Evolutionary conservation across 1,284 basidiomycete species (phyloP), one percentile per base, ranked within the genome.

Genomic region (Mycosarcoma maydis): DNA sequence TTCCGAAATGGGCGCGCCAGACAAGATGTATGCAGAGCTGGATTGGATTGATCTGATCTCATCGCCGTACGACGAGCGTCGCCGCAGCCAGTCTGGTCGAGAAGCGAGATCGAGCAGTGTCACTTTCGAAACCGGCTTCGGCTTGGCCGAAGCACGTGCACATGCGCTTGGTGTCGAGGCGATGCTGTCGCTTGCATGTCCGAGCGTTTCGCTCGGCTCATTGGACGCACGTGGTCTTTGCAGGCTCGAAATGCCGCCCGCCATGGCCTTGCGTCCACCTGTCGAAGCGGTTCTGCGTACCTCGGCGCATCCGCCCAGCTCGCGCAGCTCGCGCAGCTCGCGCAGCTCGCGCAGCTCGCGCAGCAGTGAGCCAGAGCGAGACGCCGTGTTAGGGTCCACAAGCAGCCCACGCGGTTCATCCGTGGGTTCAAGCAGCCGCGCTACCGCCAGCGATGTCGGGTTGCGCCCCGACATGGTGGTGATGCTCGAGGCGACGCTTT

Each of bases 401-500:
- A 74, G 40, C 6, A 74, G 44, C 11, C 72, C 72, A 3, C 57
- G 48, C 13, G 64, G 61, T 20, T 55, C 56, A 22, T 60, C 46
- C 16, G 59, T 43, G 0, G 70, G 66, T 19, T 74, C 74, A n/a
- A 77, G 57, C 34, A 77, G 56, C 1, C 66, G 60, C 6, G 52
- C 49, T 6, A 76, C 60, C 2, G 68, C 56, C 17, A 51, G 17
- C 0, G 55, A 42, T 3, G 55, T 52, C 3, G 67, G 64, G 13
- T 46, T 46, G n/a, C 62, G 61, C 13, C 62, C 61, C 1, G 60
- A 56, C 27, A 78, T 65, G 42, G 71, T 76, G 27, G 65, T 64
- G 45, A 77, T 65, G 61, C 69, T 75, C 44, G 73, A 73, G 4
- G 73, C 68, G 38, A 72, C 58, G 41, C 64, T 69, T 33, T 72